Percentiles rank a stretch among this genome's conserved stretches.
These are phyloP conservation scores for Kregervanrija pseudodelftensis DNA, from an alignment of 805 yeast genomes.

Conservation along the genomic window DNA sequence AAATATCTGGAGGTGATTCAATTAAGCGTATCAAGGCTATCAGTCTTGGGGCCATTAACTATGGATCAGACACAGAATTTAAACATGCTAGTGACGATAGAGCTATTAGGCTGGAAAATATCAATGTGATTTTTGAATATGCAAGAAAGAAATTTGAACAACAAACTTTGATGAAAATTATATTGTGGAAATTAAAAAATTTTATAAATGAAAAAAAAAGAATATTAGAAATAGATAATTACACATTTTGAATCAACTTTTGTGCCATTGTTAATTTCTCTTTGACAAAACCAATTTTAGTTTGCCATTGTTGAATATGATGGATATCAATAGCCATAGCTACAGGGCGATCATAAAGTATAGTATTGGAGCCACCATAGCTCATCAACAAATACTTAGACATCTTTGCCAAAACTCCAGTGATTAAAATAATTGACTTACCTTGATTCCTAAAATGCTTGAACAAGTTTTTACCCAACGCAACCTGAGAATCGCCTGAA, in stretches of 20 bases:
- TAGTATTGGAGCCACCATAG: background rate
- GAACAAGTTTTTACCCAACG: conserved; percentile 34
- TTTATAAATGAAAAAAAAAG: background rate
- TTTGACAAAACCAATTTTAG: conserved; percentile 11
- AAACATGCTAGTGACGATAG: conserved; percentile 46
- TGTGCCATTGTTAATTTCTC: conserved; percentile 2
- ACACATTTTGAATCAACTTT: conserved; percentile 2
- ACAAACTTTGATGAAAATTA: background rate
- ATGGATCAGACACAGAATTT: conserved; percentile 37
- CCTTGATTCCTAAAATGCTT: conserved; percentile 37
- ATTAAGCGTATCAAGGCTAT: conserved; percentile 34
- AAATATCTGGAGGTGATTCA: conserved; percentile 51
- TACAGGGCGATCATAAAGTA: background rate
- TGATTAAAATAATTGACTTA: conserved; percentile 19
- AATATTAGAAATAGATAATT: background rate
- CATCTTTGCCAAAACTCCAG: conserved; percentile 18
- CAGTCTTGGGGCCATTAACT: conserved; percentile 45
- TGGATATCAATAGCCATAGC: conserved; percentile 1
- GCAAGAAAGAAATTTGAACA: conserved; percentile 25
- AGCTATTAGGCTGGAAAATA: conserved; percentile 44
- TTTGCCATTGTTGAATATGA: conserved; percentile 17
- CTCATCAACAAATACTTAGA: conserved; percentile 12
- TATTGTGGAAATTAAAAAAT: no score
- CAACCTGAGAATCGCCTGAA: conserved; percentile 31
- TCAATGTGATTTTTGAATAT: conserved; percentile 66